Percentiles rank a stretch among this genome's conserved stretches.
Conservation (phyloP, 202 grass and related monocot genomes). For the Schoenoplectus triqueter region DNA sequence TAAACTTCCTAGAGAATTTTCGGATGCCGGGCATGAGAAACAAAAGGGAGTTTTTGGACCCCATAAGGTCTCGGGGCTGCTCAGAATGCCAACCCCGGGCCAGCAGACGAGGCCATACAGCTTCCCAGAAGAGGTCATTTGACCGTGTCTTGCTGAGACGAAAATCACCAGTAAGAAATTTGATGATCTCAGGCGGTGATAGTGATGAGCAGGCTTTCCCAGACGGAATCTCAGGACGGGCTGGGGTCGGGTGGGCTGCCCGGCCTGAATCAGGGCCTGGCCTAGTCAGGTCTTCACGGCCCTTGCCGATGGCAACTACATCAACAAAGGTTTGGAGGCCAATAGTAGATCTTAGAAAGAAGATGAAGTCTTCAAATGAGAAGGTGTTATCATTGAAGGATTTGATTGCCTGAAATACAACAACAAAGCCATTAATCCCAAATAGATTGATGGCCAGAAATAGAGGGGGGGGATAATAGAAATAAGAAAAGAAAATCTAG, state of each 20-base stretch:
- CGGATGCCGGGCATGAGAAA: conserved; percentile 59
- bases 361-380: conserved; percentile 72
- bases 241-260: conserved; percentile 48
- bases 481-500: neutral
- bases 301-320: conserved; percentile 74
- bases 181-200: conserved; percentile 78
- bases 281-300: conserved; percentile 75
- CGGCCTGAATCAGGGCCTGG: conserved; percentile 62
- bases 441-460: conserved; percentile 57
- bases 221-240: conserved; percentile 61
- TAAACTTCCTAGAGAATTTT: conserved; percentile 70
- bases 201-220: conserved; percentile 92
- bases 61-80: conserved; percentile 69
- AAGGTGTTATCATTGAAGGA: conserved; percentile 55
- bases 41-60: conserved; percentile 72
- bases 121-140: conserved; percentile 98
- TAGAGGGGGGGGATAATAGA: neutral
- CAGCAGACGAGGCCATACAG: conserved; percentile 89
- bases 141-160: conserved; percentile 88
- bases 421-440: no score
- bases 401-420: conserved; percentile 60
- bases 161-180: conserved; percentile 94
- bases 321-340: conserved; percentile 70
- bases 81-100: conserved; percentile 96
- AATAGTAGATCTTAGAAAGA: conserved; percentile 64